These are phyloP conservation scores for Blastobotrys apis DNA, from an alignment of 1,139 yeast genomes.

Conservation along the genomic window DNA sequence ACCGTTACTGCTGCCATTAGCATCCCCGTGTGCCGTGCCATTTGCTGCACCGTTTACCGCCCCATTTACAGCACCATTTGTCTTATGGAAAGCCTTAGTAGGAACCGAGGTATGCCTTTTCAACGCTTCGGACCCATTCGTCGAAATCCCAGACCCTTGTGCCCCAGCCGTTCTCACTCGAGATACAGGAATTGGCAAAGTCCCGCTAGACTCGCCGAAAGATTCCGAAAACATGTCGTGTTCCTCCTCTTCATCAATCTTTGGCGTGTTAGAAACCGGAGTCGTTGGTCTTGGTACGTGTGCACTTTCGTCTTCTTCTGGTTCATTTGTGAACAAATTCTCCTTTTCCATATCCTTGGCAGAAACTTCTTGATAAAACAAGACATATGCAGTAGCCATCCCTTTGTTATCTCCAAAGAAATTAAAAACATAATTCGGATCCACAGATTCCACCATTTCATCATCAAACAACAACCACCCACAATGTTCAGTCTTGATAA, in stretches of 20 bases:
- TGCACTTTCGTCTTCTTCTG: conserved; percentile 5
- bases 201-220: background rate
- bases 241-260: conserved; percentile 16
- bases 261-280: conserved; percentile 3
- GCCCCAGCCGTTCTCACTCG: conserved; percentile 4
- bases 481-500: conserved; percentile 71
- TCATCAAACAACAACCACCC: conserved; percentile 95
- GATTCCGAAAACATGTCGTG: background rate
- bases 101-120: conserved; percentile 10
- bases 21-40: too few species aligned
- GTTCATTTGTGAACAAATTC: conserved; percentile 27
- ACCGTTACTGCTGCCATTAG: background rate
- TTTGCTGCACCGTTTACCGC: too few species aligned
- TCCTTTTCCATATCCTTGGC: conserved; percentile 27
- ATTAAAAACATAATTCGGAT: conserved; percentile 74
- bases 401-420: conserved; percentile 90
- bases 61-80: too few species aligned
- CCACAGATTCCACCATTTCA: conserved; percentile 87
- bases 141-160: background rate
- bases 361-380: conserved; percentile 57
- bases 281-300: conserved; percentile 5
- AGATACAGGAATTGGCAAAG: conserved; percentile 3
- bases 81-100: too few species aligned
- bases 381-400: conserved; percentile 84
- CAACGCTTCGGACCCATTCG: conserved; percentile 4